Evolutionary conservation across 208 protist genomes (phyloP).

Genomic region (Trichomonas vaginalis): DNA sequence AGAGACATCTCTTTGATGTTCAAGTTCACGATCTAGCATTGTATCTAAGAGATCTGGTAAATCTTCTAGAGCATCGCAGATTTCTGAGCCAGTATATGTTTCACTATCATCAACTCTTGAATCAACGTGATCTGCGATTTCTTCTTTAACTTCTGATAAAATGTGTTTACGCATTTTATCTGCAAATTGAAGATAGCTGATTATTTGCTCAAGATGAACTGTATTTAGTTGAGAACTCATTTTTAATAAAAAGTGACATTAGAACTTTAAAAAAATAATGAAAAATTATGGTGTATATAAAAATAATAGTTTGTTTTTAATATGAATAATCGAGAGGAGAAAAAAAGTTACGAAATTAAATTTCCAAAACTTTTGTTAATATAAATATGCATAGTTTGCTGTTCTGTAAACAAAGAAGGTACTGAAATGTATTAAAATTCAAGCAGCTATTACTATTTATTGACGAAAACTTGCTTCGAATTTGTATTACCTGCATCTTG

Average conservation of each 20-base stretch:
- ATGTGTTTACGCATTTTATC: not conserved
- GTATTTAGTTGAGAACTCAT: not conserved
- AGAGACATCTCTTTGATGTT: not conserved
- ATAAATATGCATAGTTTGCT: too few relatives aligned
- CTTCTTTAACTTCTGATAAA: not conserved
- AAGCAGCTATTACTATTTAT: too few relatives aligned
- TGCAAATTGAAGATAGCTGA: not conserved
- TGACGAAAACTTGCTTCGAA: too few relatives aligned
- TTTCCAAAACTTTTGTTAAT: too few relatives aligned
- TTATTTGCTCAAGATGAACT: not conserved
- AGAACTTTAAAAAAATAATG: too few relatives aligned
- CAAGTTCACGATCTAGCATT: not conserved
- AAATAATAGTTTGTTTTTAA: too few relatives aligned
- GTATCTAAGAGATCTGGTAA: not conserved
- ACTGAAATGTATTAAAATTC: too few relatives aligned
- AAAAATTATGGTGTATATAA: too few relatives aligned
- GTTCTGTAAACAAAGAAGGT: too few relatives aligned
- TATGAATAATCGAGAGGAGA: too few relatives aligned
- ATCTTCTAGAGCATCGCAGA: not conserved
- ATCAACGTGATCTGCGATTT: not conserved
- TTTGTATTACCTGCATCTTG: too few relatives aligned
- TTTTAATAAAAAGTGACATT: not conserved
- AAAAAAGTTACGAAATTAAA: too few relatives aligned
- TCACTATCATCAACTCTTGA: not conserved
- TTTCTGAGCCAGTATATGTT: not conserved